Evolutionary conservation across 2,329 filamentous ascomycete species (phyloP), one percentile per base, ranked within the genome.

Genomic region (Paecilomyces sp.): DNA sequence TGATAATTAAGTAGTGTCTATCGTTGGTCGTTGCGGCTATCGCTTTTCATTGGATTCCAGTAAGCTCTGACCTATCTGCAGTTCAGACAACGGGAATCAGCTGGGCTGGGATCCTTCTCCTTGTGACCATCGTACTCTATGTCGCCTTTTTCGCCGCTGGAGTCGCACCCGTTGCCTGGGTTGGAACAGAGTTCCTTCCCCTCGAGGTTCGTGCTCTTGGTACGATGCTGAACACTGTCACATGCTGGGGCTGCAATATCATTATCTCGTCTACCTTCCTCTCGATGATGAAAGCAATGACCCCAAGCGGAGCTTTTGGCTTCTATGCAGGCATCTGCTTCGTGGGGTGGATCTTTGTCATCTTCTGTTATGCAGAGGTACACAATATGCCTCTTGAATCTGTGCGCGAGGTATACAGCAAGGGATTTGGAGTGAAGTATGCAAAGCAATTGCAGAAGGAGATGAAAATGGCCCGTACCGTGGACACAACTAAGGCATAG

Each of bases 361-460:
- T 77, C 57, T 78, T 82, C 70, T 82, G 72, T 63, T 84, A 82
- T 63, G 81, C 81, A 0, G 80, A 84, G 62, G 80, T 82, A 1
- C 82, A 82, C 63, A 81, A 82, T 11, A 79, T 84, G 75, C 78
- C 81, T 18, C 70, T 84, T 2, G 83, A 85, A 64, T 80, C 81
- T 54, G 77, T 83, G n/a, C 72, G 79, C 33, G 77, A 80, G 56
- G 74, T 83, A 5, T 84, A 83, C 63, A 66, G 75, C 52, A 72
- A 80, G 54, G 78, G 78, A 0, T 82, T 81, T 60, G 80, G 79
- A 13, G 75, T 81, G 1, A 68, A 74, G 58, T 70, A 75, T 51
- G 76, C 79, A 0, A 68, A 74, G 57, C 63, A 73, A 60, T 65
- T 79, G 54, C 76, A 77, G 63, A 76, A 70, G 57, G 64, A 73